A percentile compares a stretch with the other conserved stretches of the same genome.
phyloP scores from a whole-genome alignment of 1,139 yeast species.

The Candida mesenterica region DNA sequence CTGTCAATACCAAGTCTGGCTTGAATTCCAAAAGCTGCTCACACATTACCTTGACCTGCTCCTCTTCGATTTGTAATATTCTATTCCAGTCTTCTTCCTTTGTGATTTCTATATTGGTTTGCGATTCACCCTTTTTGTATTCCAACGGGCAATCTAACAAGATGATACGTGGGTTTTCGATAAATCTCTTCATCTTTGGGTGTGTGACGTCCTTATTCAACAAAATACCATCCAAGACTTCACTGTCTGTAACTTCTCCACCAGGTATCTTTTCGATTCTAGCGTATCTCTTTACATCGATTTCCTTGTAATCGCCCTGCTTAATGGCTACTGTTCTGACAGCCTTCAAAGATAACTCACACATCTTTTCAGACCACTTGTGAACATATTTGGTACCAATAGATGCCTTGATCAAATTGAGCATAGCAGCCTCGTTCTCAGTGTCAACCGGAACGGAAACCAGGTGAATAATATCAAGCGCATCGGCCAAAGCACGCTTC shows the following conservation, averaged over 20 bases:
- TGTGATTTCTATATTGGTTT: slow-evolving; percentile 95
- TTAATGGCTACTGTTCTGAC: slow-evolving; percentile 78
- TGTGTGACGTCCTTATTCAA: slow-evolving; percentile 96
- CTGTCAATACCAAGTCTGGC: slow-evolving; percentile 94
- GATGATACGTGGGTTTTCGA: slow-evolving; percentile 85
- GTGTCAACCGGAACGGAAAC: slow-evolving; percentile 86
- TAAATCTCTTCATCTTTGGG: slow-evolving; percentile 91
- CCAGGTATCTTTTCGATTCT: slow-evolving; percentile 97
- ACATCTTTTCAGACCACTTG: slow-evolving; percentile 92
- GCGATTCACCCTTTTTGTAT: slow-evolving; percentile 98
- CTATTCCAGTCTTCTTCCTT: slow-evolving; percentile 97
- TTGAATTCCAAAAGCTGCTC: slow-evolving; percentile 80
- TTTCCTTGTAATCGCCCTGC: slow-evolving; percentile 72
- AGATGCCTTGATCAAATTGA: slow-evolving; percentile 80
- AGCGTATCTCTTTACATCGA: slow-evolving; percentile 90
- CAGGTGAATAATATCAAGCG: slow-evolving; percentile 80
- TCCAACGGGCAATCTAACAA: slow-evolving; percentile 95
- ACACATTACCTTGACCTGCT: slow-evolving; percentile 86
- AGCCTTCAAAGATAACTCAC: slow-evolving; percentile 81
- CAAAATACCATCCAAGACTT: slow-evolving; percentile 86
- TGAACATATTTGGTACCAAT: slow-evolving; percentile 95
- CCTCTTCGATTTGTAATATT: slow-evolving; percentile 94
- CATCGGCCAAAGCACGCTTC: slow-evolving; percentile 88
- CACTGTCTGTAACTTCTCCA: slow-evolving; percentile 88
- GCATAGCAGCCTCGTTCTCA: slow-evolving; percentile 82